Percentiles rank a stretch among this genome's conserved stretches.
Conservation (phyloP, 106 monocot species). For the Ottelia alismoides region DNA sequence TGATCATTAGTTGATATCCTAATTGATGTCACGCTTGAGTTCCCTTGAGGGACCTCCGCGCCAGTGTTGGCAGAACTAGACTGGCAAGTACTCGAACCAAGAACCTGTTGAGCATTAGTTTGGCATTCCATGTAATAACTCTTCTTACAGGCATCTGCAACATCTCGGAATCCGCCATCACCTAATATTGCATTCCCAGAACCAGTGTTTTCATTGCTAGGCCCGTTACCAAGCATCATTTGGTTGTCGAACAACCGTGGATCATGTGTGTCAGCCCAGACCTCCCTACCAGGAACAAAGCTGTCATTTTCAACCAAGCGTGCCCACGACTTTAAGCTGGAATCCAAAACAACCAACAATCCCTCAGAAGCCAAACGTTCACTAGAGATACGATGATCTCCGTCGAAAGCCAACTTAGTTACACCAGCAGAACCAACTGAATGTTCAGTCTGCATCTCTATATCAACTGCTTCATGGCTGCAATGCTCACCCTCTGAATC, state of each 20-base stretch:
- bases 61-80: slow-evolving; percentile 28
- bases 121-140: slow-evolving; percentile 8
- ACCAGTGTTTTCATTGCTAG: not conserved
- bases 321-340: not conserved
- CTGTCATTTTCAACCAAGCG: slow-evolving; percentile 2
- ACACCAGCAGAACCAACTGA: not conserved
- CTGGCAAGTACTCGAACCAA: slow-evolving; percentile 28
- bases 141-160: not conserved
- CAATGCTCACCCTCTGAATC: slow-evolving; percentile 2
- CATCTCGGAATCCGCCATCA: slow-evolving; percentile 5
- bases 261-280: slow-evolving; percentile 4
- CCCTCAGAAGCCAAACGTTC: slow-evolving; percentile 9
- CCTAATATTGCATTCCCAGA: slow-evolving; percentile 6
- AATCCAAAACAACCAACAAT: not conserved
- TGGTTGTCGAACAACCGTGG: slow-evolving; percentile 7
- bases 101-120: slow-evolving; percentile 3
- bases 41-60: slow-evolving; percentile 29
- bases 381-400: not conserved
- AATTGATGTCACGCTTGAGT: slow-evolving; percentile 36
- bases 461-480: slow-evolving; percentile 1
- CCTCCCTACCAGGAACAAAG: slow-evolving; percentile 6
- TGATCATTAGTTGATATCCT: slow-evolving; percentile 2
- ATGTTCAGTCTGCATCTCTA: slow-evolving; percentile 1
- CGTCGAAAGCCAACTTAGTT: not conserved
- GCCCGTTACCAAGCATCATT: not conserved